Base-by-base conservation (phyloP, 768 basidiomycete species). In the Boletus fagicola region DNA sequence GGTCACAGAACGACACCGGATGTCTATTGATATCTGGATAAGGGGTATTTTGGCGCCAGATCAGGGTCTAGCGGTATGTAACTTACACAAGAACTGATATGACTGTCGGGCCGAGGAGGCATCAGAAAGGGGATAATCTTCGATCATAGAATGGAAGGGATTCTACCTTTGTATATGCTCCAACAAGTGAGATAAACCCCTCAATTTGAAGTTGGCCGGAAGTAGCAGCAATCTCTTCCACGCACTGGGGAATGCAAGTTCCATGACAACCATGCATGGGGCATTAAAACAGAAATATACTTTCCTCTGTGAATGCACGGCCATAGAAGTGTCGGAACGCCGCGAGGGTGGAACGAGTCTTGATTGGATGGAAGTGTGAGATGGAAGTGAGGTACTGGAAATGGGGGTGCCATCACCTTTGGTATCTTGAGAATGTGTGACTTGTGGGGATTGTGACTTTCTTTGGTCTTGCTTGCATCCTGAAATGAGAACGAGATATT, bases 11-110 rank as follows among this genome's bases (percentile, higher is more conserved):
- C 16, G 81, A 75, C 31, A 95, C 72, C 4, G 85, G 85, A 64
- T 92, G 90, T 20, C 76, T 77, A 72, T 96, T 96, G 68, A 96
- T 79, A 68, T 88, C 94, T 96, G 63, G 53, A 57, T 40, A 46
- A 28, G 51, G 20, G 36, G 49, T 45, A 40, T 28, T 56, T 22
- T 39, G 24, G 33, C 47, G 47, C 53, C 30, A 20, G 49, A 58
- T 51, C 39, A 39, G 38, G 56, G 48, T 22, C 36, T 40, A 22
- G 39, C 30, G 15, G 30, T 38, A 26, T 40, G 57, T 44, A 22
- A 71, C 85, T 64, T 68, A 94, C 95, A 97, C 43, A 98, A 72
- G 74, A 87, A 91, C 71, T 98, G 95, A 70, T 88, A 83, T n/a
- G 82, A 74, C 91, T 96, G 67, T 57, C 58, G 55, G 33, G 58